A percentile compares a stretch with the other conserved stretches of the same genome.
Evolutionary conservation across 495 filamentous ascomycete species (phyloP).

Genomic region (Bacidia rubella): DNA sequence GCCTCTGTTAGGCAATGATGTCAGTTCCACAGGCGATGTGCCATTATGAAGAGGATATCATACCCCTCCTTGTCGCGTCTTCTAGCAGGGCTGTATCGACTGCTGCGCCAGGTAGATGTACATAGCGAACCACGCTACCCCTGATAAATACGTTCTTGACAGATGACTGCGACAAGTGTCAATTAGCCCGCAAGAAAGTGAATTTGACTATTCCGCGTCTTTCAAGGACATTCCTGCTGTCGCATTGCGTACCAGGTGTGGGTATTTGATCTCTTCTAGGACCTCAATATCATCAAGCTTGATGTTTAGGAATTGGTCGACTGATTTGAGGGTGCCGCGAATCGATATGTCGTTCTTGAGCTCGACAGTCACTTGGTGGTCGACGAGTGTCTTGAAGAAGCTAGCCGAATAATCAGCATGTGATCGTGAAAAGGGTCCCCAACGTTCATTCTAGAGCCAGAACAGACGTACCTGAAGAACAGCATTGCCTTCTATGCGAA

Average conservation of each 20-base stretch:
- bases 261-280: slow-evolving; percentile 80
- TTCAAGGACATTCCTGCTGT: no score
- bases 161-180: slow-evolving; percentile 40
- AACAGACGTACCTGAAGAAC: slow-evolving; percentile 40
- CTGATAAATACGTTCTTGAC: slow-evolving; percentile 98
- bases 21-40: neutral
- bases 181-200: neutral
- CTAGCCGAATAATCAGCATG: slow-evolving; percentile 30
- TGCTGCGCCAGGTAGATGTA: slow-evolving; percentile 73
- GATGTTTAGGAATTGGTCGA: slow-evolving; percentile 98
- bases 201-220: no score
- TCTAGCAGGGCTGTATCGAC: slow-evolving; percentile 86
- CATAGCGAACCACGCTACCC: slow-evolving; percentile 90
- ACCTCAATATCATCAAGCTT: slow-evolving; percentile 92
- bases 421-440: neutral
- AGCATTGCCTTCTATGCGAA: slow-evolving; percentile 28
- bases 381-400: slow-evolving; percentile 99
- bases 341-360: slow-evolving; percentile 99
- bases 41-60: neutral
- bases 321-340: slow-evolving; percentile 83
- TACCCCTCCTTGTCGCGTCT: slow-evolving; percentile 90
- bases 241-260: slow-evolving; percentile 73
- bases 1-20: slow-evolving; percentile 26
- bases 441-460: neutral
- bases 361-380: slow-evolving; percentile 91